These are phyloP conservation scores for Choiromyces venosus DNA, from an alignment of 495 filamentous ascomycete species.

Conservation along the genomic window DNA sequence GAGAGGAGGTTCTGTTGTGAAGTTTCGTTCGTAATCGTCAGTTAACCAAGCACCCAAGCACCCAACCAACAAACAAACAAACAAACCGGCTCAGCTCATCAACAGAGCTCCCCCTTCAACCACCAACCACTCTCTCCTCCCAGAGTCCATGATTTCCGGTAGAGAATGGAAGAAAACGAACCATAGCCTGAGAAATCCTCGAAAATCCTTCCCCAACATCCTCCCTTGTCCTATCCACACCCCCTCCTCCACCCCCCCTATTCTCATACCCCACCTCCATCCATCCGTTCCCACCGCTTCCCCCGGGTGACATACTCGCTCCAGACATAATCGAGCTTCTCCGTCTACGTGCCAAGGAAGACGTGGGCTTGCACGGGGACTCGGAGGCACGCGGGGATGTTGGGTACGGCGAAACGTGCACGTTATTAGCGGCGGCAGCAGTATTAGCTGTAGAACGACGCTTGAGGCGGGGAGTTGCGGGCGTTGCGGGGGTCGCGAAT, in stretches of 20 bases:
- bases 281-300: constrained; percentile 10
- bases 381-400: constrained; percentile 19
- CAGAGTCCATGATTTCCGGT: background rate
- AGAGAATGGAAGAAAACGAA: constrained; percentile 6
- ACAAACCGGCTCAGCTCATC: background rate
- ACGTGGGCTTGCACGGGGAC: constrained; percentile 34
- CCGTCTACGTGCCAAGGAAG: constrained; percentile 33
- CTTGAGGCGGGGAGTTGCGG: background rate
- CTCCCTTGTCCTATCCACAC: background rate
- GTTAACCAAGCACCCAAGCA: too few relatives aligned
- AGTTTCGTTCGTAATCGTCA: background rate
- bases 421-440: background rate
- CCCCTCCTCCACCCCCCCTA: constrained; percentile 6
- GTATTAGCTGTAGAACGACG: background rate
- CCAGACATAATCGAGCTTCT: constrained; percentile 32
- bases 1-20: constrained; percentile 33
- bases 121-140: background rate
- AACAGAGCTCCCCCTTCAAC: background rate
- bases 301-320: constrained; percentile 22
- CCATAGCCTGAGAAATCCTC: constrained; percentile 37
- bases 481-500: background rate
- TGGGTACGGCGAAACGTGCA: constrained; percentile 19
- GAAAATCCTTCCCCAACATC: constrained; percentile 17
- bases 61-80: background rate
- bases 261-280: constrained; percentile 19